Percentiles rank a stretch among this genome's conserved stretches.
Evolutionary conservation across 176 grass and related monocot species (phyloP).

Genomic region (Rhipidocladum racemiflorum): DNA sequence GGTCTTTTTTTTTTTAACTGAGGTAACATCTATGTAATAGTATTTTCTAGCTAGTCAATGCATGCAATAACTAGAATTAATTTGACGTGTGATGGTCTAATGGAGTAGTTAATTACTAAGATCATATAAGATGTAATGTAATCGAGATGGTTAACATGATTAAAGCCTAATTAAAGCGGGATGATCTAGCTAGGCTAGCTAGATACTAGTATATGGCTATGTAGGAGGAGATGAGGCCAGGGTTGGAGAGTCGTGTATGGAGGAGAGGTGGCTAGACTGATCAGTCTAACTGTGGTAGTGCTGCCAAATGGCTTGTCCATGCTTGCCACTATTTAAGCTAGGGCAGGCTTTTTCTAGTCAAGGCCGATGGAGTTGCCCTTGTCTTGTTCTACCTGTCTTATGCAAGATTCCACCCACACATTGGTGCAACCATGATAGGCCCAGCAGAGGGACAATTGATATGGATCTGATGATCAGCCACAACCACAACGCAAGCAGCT

Average conservation of each 20-base stretch:
- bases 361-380: constrained; percentile 41
- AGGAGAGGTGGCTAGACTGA: neutral
- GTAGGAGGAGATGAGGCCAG: neutral
- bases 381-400: constrained; percentile 35
- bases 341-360: constrained; percentile 36
- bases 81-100: neutral
- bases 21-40: neutral
- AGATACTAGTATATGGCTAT: neutral
- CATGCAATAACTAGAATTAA: neutral
- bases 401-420: constrained; percentile 44
- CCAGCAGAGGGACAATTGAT: constrained; percentile 44
- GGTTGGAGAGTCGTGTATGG: neutral
- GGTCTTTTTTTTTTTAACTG: no score
- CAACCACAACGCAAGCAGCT: constrained; percentile 3
- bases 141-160: neutral
- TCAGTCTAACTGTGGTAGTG: neutral
- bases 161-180: neutral
- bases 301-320: constrained; percentile 67
- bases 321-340: constrained; percentile 38
- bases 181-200: neutral
- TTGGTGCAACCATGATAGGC: neutral
- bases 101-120: neutral
- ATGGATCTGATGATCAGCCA: constrained; percentile 41
- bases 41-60: neutral
- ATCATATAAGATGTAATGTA: neutral